Base-by-base conservation (phyloP, 78 protist genomes). In the Emiliania huxleyi region DNA sequence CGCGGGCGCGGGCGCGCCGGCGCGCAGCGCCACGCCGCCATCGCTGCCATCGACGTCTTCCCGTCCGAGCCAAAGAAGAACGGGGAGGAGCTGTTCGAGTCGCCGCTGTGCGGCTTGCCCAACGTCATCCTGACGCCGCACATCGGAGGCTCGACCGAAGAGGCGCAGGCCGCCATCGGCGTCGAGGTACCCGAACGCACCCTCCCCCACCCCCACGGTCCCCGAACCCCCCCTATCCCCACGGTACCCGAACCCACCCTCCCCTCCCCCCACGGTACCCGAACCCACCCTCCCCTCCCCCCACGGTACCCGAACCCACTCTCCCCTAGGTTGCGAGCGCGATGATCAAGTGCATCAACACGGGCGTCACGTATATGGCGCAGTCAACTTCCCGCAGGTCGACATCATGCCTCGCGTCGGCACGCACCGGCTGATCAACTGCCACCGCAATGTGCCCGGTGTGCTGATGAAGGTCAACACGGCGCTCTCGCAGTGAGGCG, bases 51-150 rank as follows among this genome's bases (percentile, higher is more conserved):
- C 22, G 99, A 98, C 94, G 99, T 98, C 49, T 97, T 94, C 45
- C 98, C 98, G 38, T 35, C 26, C 18, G 99, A 98, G 77, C 99
- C 99, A 0, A 22, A 0, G 48, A 42, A 5, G 40, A 89, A 37
- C 52, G 93, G 95, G 22, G 79, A 43, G 69, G 6, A 48, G 33
- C n/a, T 37, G 40, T 83, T 92, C 38, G 87, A 26, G 62, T 73
- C 87, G 6, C 93, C 71, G 35, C 94, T 97, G 22, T 94, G 75
- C 52, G 94, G 94, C 69, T 91, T 95, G 90, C 97, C 96, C 52
- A 98, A 97, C 85, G 96, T 97, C 6, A 94, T 97, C 52, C 93
- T 98, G 69, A 98, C 98, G 11, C 99, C 99, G 52, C 99, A 98
- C 92, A 97, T 98, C 71, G 99, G 97, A 75, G 99, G 99, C 29